Base-by-base conservation (phyloP, 805 yeast genomes). In the Yarrowia sp. region DNA sequence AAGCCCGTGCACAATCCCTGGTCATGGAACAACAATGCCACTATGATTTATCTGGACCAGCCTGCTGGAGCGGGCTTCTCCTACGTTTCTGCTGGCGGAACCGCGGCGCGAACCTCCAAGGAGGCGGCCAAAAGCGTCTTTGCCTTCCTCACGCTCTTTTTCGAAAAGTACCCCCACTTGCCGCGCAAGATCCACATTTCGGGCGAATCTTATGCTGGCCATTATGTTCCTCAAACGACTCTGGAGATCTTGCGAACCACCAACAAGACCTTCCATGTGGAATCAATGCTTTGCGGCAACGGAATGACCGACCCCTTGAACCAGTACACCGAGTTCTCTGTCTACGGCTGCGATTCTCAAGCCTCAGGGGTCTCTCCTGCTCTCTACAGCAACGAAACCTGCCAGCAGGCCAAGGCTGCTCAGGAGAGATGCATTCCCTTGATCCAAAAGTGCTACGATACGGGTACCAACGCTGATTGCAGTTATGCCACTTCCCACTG, bases 121-220 rank as follows among this genome's bases (percentile, higher is more conserved):
- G 86, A 89, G 69, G 96, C 96, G 40, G 92, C 90, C 63, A 82
- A 87, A 76, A 95, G 90, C 73, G 91, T 89, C 38, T 88, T 84
- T 74, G 89, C 89, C 1, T 90, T 90, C 75, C 82, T 90, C 77
- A 88, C 88, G 75, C 82, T 89, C 73, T 90, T 90, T 78, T 90
- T 89, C 81, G 82, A 86, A 73, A 87, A 88, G 74, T 90, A 88
- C 81, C 32, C 53, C 2, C 66, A 59, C 36, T 12, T 59, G 35
- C 81, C 82, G 10, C 43, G 64, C 0, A 83, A 82, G 61, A 88
- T 90, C 84, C 93, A 89, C 77, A 87, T 90, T 77, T 89, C 95
- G 55, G 96, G 95, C 74, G 95, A 90, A 76, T 87, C 92, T 12
- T 90, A 90, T 75, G 95, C 91, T 35, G 96, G 96, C 55, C 93